Evolutionary conservation across 768 basidiomycete genomes (phyloP).

Genomic region (Lentinus brumalis): DNA sequence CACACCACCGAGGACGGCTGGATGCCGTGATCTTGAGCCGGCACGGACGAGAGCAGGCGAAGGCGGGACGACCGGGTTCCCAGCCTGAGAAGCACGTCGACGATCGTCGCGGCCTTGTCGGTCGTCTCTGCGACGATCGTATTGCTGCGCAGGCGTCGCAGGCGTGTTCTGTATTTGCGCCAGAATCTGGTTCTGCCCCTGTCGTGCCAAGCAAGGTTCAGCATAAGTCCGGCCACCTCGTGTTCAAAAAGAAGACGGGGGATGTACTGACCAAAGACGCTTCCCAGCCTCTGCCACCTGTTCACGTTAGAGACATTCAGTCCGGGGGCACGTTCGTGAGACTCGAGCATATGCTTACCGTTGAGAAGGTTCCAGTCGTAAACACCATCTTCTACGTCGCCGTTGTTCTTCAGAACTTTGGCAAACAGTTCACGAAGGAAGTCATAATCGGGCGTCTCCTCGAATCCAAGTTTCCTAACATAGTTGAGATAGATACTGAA

Average conservation of each 20-base stretch:
- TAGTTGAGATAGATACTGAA: conserved; percentile 99
- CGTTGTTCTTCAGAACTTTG: conserved; percentile 90
- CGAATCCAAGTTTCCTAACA: conserved; percentile 97
- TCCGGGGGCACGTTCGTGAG: conserved; percentile 8
- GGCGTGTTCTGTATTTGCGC: conserved; percentile 63
- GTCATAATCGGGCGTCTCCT: conserved; percentile 98
- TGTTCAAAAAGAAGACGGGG: not conserved
- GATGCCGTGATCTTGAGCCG: conserved; percentile 69
- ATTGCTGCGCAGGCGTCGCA: conserved; percentile 40
- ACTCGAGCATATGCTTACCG: conserved; percentile 42
- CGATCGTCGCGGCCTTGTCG: conserved; percentile 66
- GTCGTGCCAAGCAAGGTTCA: not conserved
- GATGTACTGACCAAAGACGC: conserved; percentile 60
- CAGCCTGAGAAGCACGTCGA: conserved; percentile 61
- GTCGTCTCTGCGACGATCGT: conserved; percentile 63
- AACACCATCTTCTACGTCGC: conserved; percentile 88
- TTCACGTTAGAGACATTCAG: not conserved
- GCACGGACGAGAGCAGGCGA: conserved; percentile 80
- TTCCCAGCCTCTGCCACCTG: conserved; percentile 96
- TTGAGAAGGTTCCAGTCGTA: conserved; percentile 98
- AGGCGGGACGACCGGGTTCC: conserved; percentile 61
- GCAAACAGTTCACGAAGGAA: conserved; percentile 94
- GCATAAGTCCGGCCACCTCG: not conserved
- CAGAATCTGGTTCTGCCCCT: conserved; percentile 68
- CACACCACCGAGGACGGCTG: conserved; percentile 53